Evolutionary conservation across 768 basidiomycete species (phyloP).

Genomic region (Macrocybe gigantea): DNA sequence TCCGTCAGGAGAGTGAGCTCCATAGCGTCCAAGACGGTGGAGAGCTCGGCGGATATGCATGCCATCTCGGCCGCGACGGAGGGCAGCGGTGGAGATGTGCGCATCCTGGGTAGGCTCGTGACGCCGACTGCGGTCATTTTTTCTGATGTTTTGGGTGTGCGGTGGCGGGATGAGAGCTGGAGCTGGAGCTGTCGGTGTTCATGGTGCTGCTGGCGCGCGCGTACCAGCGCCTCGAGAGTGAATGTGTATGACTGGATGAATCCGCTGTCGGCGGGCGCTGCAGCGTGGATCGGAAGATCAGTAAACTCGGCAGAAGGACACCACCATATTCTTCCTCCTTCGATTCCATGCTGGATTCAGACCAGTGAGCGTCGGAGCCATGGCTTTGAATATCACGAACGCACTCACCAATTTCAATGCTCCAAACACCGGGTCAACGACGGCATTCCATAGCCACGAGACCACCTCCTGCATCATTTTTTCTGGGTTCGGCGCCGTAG

Average conservation of each 20-base stretch:
- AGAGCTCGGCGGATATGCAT: neutral
- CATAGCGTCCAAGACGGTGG: neutral
- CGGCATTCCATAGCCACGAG: neutral
- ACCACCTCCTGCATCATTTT: neutral
- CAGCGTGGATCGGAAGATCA: neutral
- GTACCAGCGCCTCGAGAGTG: neutral
- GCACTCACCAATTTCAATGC: neutral
- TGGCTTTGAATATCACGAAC: neutral
- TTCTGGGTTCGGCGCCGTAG: neutral
- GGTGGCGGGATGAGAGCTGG: too few species aligned
- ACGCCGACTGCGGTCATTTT: too few species aligned
- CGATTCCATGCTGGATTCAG: neutral
- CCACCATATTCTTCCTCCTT: neutral
- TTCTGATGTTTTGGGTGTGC: too few species aligned
- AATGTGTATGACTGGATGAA: neutral
- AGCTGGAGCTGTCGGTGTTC: too few species aligned
- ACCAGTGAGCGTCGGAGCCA: too few species aligned
- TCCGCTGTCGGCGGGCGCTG: neutral
- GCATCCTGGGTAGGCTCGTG: too few species aligned
- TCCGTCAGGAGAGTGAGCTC: neutral
- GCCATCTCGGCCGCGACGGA: neutral
- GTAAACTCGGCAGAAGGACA: neutral
- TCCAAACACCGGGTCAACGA: neutral
- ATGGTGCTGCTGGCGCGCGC: neutral
- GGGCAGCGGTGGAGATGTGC: neutral